Evolutionary conservation across 2,329 filamentous ascomycete genomes (phyloP).

Genomic region (Calonectria montana): DNA sequence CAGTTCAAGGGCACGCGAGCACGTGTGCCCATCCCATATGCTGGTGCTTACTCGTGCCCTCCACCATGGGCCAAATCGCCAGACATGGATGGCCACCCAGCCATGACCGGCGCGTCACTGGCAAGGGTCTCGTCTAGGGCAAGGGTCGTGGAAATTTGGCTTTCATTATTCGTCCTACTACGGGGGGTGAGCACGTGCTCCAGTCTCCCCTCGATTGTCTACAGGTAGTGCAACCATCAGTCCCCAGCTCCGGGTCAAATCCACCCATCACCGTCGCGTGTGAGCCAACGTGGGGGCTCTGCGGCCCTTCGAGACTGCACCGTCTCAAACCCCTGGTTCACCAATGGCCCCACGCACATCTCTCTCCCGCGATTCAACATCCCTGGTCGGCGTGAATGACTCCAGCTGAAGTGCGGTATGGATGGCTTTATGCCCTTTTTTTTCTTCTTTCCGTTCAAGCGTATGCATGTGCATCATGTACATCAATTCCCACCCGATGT

Average conservation of each 20-base stretch:
- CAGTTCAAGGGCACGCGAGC: conserved; percentile 37
- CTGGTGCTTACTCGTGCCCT: conserved; percentile 17
- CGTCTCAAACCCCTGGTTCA: conserved; percentile 27
- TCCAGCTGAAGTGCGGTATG: conserved; percentile 21
- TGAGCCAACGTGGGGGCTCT: conserved; percentile 42
- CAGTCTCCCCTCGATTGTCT: conserved; percentile 16
- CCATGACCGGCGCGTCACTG: conserved; percentile 8
- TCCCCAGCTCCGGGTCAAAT: conserved; percentile 29
- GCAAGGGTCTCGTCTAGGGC: conserved; percentile 6
- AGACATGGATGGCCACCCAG: conserved; percentile 18
- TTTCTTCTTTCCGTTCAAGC: not conserved
- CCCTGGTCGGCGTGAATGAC: conserved; percentile 17
- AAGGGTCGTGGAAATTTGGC: conserved; percentile 27
- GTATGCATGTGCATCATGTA: conserved; percentile 8
- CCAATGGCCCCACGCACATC: conserved; percentile 27
- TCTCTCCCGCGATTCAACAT: conserved; percentile 34
- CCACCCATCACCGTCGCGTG: conserved; percentile 42
- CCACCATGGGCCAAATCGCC: conserved; percentile 5
- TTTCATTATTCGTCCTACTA: conserved; percentile 31
- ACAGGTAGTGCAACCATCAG: conserved; percentile 13
- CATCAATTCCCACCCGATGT: conserved; percentile 18
- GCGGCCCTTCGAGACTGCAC: conserved; percentile 30
- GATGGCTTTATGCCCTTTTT: conserved; percentile 5
- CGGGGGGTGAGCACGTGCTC: conserved; percentile 40
- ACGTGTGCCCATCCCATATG: conserved; percentile 37